Conservation (phyloP, 2,329 filamentous ascomycete genomes). For the Colletotrichum camelliae region DNA sequence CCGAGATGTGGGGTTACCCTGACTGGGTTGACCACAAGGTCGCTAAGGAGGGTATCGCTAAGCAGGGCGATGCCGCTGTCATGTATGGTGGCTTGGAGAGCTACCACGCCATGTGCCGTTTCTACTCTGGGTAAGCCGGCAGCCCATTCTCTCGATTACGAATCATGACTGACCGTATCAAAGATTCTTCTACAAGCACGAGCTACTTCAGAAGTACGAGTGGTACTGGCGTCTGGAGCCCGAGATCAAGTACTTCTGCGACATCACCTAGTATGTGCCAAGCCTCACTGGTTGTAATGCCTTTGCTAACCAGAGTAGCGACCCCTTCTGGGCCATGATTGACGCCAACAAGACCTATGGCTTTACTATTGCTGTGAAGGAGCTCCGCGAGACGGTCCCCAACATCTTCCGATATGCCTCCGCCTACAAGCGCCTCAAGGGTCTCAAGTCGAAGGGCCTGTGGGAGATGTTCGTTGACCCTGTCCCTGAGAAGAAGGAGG, state of each 20-base stretch:
- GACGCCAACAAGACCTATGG: constrained; percentile 96
- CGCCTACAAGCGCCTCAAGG: constrained; percentile 92
- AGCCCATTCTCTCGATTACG: not conserved
- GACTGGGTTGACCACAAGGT: constrained; percentile 96
- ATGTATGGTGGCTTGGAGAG: constrained; percentile 99
- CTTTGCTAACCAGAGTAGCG: constrained; percentile 54
- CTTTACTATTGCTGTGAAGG: constrained; percentile 98
- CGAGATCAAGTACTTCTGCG: constrained; percentile 99
- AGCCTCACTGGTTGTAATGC: not conserved
- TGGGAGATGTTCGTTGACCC: constrained; percentile 99
- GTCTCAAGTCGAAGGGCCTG: constrained; percentile 86
- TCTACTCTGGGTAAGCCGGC: constrained; percentile 84
- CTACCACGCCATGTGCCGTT: constrained; percentile 99
- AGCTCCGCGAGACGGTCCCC: constrained; percentile 94
- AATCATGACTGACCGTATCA: constrained; percentile 25
- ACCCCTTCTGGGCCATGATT: constrained; percentile 96
- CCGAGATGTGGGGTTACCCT: constrained; percentile 93
- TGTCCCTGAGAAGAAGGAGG: constrained; percentile 65
- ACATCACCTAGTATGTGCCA: constrained; percentile 86
- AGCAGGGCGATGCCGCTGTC: constrained; percentile 95
- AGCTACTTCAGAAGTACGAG: constrained; percentile 92
- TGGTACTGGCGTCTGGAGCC: constrained; percentile 99
- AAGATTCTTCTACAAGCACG: constrained; percentile 96
- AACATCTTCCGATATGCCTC: constrained; percentile 99
- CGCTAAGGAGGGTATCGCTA: constrained; percentile 92